Conservation (phyloP, 129 eudicot species). For the Saussurea involucrata region DNA sequence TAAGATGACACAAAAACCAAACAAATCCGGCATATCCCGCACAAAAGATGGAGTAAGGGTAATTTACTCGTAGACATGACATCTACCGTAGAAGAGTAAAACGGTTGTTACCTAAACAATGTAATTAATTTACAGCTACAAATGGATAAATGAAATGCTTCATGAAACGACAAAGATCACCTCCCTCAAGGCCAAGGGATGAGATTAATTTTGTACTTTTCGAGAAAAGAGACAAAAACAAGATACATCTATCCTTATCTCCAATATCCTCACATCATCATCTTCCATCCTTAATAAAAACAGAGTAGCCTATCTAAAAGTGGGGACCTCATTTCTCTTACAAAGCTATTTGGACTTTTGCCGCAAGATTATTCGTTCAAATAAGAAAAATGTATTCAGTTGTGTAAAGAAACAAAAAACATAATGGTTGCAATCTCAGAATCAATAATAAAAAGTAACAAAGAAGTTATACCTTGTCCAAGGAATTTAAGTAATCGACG, state of each 20-base stretch:
- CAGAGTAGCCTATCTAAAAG: neutral
- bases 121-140: neutral
- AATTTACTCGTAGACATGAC: neutral
- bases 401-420: neutral
- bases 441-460: neutral
- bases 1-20: too few species aligned
- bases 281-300: constrained; percentile 15
- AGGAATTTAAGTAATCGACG: constrained; percentile 84
- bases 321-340: neutral
- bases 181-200: constrained; percentile 27
- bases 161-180: constrained; percentile 26
- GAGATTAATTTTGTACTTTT: constrained; percentile 8
- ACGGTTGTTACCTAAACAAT: neutral
- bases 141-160: neutral
- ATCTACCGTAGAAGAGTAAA: neutral
- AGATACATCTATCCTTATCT: constrained; percentile 32
- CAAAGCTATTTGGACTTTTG: neutral
- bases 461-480: constrained; percentile 65
- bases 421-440: neutral
- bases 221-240: constrained; percentile 31
- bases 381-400: neutral
- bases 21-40: too few species aligned
- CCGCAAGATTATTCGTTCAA: neutral
- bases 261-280: constrained; percentile 12
- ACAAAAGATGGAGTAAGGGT: too few species aligned